phyloP scores from a whole-genome alignment of 2,329 filamentous ascomycete genomes.

The Fusarium longipes region DNA sequence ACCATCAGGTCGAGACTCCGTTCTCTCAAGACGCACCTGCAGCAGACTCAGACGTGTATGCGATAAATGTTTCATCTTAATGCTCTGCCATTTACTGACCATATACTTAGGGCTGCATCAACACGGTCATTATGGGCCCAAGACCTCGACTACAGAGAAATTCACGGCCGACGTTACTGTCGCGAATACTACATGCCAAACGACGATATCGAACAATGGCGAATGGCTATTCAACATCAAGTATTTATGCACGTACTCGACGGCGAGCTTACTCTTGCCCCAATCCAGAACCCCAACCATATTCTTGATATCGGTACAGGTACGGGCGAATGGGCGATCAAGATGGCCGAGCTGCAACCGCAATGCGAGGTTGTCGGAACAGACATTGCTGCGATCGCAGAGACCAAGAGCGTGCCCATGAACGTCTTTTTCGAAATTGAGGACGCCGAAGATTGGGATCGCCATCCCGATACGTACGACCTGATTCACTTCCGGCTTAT shows the following conservation, averaged over 20 bases:
- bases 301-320: conserved; percentile 70
- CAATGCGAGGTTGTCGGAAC: conserved; percentile 68
- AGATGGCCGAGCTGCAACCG: conserved; percentile 65
- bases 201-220: conserved; percentile 72
- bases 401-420: conserved; percentile 65
- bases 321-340: conserved; percentile 63
- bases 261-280: conserved; percentile 58
- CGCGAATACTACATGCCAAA: conserved; percentile 74
- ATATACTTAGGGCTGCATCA: conserved; percentile 52
- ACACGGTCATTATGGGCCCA: conserved; percentile 62
- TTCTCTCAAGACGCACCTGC: conserved; percentile 46
- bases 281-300: conserved; percentile 53
- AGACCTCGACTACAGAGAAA: conserved; percentile 67
- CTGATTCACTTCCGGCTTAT: conserved; percentile 68
- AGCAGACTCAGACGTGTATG: conserved; percentile 55
- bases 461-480: conserved; percentile 63
- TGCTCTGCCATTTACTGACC: conserved; percentile 6
- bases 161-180: conserved; percentile 73
- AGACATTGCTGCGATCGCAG: conserved; percentile 67
- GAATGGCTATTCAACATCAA: conserved; percentile 71
- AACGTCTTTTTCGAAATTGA: conserved; percentile 71
- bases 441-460: conserved; percentile 70
- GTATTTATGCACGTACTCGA: conserved; percentile 67
- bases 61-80: conserved; percentile 39
- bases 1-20: conserved; percentile 52